Conservation (phyloP, 768 basidiomycete genomes). For the Lepiota venenata region DNA sequence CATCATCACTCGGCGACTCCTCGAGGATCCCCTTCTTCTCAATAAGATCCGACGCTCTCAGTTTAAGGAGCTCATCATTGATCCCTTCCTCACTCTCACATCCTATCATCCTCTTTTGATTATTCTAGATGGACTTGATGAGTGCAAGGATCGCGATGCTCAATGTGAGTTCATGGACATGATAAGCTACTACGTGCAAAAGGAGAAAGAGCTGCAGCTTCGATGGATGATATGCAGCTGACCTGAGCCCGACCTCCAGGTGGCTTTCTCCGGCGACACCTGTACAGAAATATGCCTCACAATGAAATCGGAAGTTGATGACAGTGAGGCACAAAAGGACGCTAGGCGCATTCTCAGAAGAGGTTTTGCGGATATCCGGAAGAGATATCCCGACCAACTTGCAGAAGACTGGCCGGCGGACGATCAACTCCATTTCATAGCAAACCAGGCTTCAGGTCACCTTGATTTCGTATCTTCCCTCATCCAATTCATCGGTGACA, state of each 20-base stretch:
- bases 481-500: not conserved
- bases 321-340: not conserved
- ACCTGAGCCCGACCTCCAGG: not conserved
- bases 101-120: no score
- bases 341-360: not conserved
- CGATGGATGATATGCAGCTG: conserved; percentile 1
- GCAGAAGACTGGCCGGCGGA: not conserved
- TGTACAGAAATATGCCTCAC: not conserved
- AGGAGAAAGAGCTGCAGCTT: not conserved
- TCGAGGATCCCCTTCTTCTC: no score
- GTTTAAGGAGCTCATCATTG: no score
- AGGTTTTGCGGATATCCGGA: not conserved
- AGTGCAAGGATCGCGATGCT: not conserved
- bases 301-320: not conserved
- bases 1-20: no score
- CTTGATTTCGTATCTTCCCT: not conserved
- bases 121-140: no score
- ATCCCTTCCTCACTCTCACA: no score
- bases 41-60: no score
- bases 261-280: not conserved
- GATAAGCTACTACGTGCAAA: not conserved
- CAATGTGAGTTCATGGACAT: not conserved
- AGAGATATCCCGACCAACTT: not conserved
- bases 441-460: not conserved
- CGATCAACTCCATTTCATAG: not conserved